These are phyloP conservation scores for Rutstroemia sp. DNA, from an alignment of 2,329 filamentous ascomycete genomes.

Conservation along the genomic window DNA sequence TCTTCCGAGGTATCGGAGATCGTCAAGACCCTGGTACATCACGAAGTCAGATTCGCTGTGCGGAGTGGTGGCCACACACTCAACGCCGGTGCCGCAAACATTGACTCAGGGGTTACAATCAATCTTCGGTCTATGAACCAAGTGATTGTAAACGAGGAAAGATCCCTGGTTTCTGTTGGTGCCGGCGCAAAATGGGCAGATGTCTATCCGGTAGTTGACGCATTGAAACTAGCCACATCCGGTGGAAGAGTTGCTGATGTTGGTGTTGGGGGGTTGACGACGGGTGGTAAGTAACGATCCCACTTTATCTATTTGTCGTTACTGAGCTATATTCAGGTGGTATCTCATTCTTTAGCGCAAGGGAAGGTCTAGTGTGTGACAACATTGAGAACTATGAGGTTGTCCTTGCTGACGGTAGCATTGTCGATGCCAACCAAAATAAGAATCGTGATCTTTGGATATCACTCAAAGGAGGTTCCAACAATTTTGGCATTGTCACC, in stretches of 20 bases:
- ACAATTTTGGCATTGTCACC: constrained; percentile 32
- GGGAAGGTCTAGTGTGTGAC: constrained; percentile 13
- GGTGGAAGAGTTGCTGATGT: constrained; percentile 30
- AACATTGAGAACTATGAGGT: constrained; percentile 14
- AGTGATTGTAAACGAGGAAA: constrained; percentile 23
- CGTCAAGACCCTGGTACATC: constrained; percentile 9
- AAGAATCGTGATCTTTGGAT: not conserved
- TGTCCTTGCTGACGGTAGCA: not conserved
- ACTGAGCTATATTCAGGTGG: constrained; percentile 8
- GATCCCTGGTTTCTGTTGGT: constrained; percentile 28
- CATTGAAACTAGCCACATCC: constrained; percentile 25
- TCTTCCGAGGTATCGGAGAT: constrained; percentile 14
- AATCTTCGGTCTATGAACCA: constrained; percentile 33
- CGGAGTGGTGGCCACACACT: constrained; percentile 19
- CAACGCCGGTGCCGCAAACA: constrained; percentile 41
- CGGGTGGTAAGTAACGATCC: constrained; percentile 11
- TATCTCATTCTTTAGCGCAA: constrained; percentile 16
- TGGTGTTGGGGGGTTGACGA: constrained; percentile 17
- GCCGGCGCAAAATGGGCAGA: constrained; percentile 33
- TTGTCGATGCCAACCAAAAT: not conserved
- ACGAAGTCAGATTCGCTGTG: constrained; percentile 18
- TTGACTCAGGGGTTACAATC: constrained; percentile 41
- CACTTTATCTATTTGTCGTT: too few relatives aligned
- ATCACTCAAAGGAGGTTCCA: not conserved
- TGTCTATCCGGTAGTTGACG: constrained; percentile 31